Evolutionary conservation across 441 rosid species (phyloP).

Genomic region (Arabidopsis hybrid): DNA sequence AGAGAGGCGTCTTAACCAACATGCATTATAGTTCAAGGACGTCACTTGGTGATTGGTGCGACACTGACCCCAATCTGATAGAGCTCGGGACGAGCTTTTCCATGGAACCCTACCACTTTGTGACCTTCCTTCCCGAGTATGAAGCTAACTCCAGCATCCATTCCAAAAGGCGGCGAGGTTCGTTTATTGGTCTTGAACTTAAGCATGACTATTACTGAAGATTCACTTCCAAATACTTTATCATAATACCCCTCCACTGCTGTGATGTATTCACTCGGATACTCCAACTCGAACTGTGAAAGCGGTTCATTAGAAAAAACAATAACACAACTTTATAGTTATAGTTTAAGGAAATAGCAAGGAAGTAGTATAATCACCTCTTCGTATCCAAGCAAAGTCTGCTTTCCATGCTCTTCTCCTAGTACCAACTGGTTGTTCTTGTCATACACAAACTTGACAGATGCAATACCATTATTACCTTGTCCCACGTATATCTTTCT

Average conservation of each 20-base stretch:
- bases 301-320: not conserved
- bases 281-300: not conserved
- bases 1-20: not conserved
- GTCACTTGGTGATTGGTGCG: conserved; percentile 4
- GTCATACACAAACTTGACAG: conserved; percentile 12
- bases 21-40: not conserved
- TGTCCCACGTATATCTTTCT: conserved; percentile 1
- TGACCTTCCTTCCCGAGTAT: not conserved
- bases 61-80: conserved; percentile 4
- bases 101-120: conserved; percentile 8
- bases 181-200: conserved; percentile 12
- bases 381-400: not conserved
- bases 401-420: conserved; percentile 14
- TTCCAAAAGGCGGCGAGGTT: conserved; percentile 7
- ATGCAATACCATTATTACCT: not conserved
- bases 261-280: not conserved
- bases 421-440: not conserved
- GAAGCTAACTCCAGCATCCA: not conserved
- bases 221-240: not conserved
- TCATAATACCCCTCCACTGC: not conserved
- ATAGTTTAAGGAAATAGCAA: not conserved
- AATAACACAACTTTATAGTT: not conserved
- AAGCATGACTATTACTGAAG: not conserved
- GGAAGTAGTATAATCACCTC: not conserved
- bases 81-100: not conserved